Evolutionary conservation across 768 basidiomycete genomes (phyloP).

Genomic region (Hericium alpestre): DNA sequence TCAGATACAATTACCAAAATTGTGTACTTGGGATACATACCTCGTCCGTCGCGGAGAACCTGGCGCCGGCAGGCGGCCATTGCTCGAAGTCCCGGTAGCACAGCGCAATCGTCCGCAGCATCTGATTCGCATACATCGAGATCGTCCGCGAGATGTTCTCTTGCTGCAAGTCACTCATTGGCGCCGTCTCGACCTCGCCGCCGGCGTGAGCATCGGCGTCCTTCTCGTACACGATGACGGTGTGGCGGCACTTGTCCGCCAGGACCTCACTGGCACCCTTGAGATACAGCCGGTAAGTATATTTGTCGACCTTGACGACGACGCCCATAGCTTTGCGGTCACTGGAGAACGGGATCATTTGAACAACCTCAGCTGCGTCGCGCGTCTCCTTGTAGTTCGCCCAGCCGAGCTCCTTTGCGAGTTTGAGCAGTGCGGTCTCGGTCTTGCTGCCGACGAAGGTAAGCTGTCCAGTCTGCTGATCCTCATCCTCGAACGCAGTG

Average conservation of each 20-base stretch:
- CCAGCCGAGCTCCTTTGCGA: conserved; percentile 79
- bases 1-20: background rate
- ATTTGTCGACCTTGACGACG: conserved; percentile 52
- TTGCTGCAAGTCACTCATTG: conserved; percentile 54
- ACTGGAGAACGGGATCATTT: conserved; percentile 91
- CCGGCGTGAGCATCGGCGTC: conserved; percentile 15
- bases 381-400: conserved; percentile 56
- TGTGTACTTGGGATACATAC: conserved; percentile 22
- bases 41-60: conserved; percentile 37
- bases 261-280: conserved; percentile 96
- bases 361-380: conserved; percentile 49
- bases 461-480: conserved; percentile 45
- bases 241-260: conserved; percentile 58
- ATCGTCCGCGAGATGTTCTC: conserved; percentile 89
- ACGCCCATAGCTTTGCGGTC: conserved; percentile 93
- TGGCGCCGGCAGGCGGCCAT: conserved; percentile 66
- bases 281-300: conserved; percentile 58
- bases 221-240: conserved; percentile 57
- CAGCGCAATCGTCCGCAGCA: conserved; percentile 84
- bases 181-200: conserved; percentile 38
- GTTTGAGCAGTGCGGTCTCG: conserved; percentile 81
- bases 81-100: conserved; percentile 81
- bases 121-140: conserved; percentile 97
- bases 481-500: conserved; percentile 82
- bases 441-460: conserved; percentile 90